phyloP scores from a whole-genome alignment of 2,329 filamentous ascomycete genomes.

The Diaporthe capsici region DNA sequence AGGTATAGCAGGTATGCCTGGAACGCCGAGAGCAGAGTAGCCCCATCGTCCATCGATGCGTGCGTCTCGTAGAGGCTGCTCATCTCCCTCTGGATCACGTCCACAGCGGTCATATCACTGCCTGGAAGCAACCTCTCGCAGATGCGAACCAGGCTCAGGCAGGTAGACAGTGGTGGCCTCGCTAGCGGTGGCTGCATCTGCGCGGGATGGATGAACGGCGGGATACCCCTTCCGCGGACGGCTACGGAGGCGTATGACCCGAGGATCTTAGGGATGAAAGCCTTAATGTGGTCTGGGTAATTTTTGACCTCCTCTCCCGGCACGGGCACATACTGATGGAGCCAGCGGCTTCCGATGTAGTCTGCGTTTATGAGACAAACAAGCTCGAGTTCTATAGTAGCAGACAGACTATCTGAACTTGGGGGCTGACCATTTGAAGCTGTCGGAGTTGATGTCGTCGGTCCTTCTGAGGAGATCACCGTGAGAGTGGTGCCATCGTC shows the following conservation, averaged over 20 bases:
- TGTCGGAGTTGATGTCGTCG: not conserved
- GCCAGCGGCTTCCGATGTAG: constrained; percentile 63
- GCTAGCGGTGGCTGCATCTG: constrained; percentile 50
- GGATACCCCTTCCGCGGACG: constrained; percentile 53
- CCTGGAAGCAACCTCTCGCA: constrained; percentile 54
- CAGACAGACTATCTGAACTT: not conserved
- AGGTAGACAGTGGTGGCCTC: constrained; percentile 54
- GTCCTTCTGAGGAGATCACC: not conserved
- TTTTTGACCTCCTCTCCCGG: constrained; percentile 59
- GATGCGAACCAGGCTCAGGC: constrained; percentile 57
- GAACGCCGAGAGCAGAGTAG: constrained; percentile 58
- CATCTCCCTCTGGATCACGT: constrained; percentile 60
- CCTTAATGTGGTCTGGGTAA: constrained; percentile 54
- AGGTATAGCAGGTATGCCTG: constrained; percentile 69
- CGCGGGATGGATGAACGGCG: constrained; percentile 60
- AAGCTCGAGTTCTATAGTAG: constrained; percentile 50
- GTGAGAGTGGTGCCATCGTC: not conserved
- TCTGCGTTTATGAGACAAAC: constrained; percentile 62
- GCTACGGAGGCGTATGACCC: constrained; percentile 59
- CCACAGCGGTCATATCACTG: constrained; percentile 50
- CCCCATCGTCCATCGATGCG: constrained; percentile 45
- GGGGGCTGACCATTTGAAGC: not conserved
- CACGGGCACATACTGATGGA: constrained; percentile 61
- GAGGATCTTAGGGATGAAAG: constrained; percentile 58
- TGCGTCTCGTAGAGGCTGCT: constrained; percentile 51